Evolutionary conservation across 805 yeast species (phyloP).

Genomic region (Starmerella stigmatis): DNA sequence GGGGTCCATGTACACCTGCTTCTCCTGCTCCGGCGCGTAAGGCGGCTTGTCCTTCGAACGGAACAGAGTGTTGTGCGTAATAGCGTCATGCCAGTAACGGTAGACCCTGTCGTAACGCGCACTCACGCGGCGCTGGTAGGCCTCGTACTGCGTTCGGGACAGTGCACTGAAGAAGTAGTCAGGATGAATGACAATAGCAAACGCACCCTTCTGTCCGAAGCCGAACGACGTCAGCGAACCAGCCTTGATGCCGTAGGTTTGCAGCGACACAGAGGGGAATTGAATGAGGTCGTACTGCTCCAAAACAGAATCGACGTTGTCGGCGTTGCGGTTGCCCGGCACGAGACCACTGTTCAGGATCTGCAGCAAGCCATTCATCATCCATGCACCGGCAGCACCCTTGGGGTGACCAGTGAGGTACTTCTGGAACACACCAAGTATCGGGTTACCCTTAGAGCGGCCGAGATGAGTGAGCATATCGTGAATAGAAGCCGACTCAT

Average conservation of each 20-base stretch:
- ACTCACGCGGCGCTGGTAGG: conserved; percentile 59
- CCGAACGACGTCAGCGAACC: conserved; percentile 96
- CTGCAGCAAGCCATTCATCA: conserved; percentile 97
- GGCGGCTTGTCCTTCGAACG: conserved; percentile 91
- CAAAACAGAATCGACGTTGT: conserved; percentile 75
- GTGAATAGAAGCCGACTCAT: conserved; percentile 86
- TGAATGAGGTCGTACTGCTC: conserved; percentile 80
- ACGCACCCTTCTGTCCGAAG: conserved; percentile 99
- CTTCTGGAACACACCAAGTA: conserved; percentile 96
- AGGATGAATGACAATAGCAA: conserved; percentile 82
- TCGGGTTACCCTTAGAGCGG: conserved; percentile 95
- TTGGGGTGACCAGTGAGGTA: conserved; percentile 99
- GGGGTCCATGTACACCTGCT: conserved; percentile 89
- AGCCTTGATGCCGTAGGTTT: conserved; percentile 96
- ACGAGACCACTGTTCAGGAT: conserved; percentile 83
- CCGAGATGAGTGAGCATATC: conserved; percentile 92
- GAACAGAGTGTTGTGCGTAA: conserved; percentile 82
- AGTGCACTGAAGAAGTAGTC: conserved; percentile 85
- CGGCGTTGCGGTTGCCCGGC: conserved; percentile 99
- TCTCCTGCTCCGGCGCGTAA: conserved; percentile 78
- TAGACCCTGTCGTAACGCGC: conserved; percentile 82
- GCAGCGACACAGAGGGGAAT: conserved; percentile 86
- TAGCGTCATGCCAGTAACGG: conserved; percentile 91
- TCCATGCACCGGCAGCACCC: conserved; percentile 99
- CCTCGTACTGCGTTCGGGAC: conserved; percentile 57